Evolutionary conservation across 148 eudicot species (phyloP).

Genomic region (Rhododendron kiyosumense): DNA sequence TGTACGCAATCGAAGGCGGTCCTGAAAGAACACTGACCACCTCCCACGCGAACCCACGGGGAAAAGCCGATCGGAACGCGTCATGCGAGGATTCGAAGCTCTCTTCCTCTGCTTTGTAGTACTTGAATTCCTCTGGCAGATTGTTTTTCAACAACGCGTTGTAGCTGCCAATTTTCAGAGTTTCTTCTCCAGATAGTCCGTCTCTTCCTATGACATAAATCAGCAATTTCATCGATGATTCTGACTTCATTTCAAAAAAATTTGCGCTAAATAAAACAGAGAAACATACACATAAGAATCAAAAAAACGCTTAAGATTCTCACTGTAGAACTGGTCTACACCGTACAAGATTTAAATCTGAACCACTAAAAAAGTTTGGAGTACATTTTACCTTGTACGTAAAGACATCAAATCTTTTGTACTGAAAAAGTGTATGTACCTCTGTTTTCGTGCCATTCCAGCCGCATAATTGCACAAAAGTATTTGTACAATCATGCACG

Average conservation of each 20-base stretch:
- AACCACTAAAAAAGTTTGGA: too few species aligned
- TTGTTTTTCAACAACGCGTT: conserved; percentile 64
- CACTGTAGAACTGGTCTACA: neutral
- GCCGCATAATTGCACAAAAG: neutral
- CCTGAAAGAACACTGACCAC: conserved; percentile 67
- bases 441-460: neutral
- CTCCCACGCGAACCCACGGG: conserved; percentile 92
- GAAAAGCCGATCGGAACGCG: conserved; percentile 58
- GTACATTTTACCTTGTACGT: too few species aligned
- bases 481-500: neutral
- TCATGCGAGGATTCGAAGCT: conserved; percentile 82
- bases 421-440: too few species aligned
- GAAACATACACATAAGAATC: neutral
- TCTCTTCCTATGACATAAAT: conserved; percentile 48
- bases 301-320: neutral
- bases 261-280: neutral
- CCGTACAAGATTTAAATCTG: too few species aligned
- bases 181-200: conserved; percentile 74
- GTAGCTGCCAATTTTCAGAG: conserved; percentile 61
- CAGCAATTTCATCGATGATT: neutral
- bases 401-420: too few species aligned
- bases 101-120: conserved; percentile 75
- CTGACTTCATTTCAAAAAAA: too few species aligned
- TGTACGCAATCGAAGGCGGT: conserved; percentile 67
- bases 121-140: conserved; percentile 54